Conservation (phyloP, 2,329 filamentous ascomycete genomes). For the Hypoxylon sp. region DNA sequence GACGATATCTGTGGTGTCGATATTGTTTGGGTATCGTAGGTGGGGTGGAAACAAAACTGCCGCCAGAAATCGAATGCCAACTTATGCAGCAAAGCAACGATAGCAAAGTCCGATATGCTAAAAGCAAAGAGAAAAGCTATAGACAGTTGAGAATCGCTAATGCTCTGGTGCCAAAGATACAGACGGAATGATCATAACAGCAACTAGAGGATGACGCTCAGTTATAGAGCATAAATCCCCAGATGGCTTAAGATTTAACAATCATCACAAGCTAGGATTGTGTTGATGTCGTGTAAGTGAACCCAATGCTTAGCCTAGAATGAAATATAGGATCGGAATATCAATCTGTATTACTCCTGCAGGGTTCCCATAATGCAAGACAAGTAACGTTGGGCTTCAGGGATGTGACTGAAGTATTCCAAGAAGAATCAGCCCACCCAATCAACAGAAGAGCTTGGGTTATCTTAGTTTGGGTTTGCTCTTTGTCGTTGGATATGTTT, state of each 20-base stretch:
- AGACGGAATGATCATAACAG: slow-evolving; percentile 1
- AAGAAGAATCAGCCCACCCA: neutral
- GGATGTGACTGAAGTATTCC: slow-evolving; percentile 1
- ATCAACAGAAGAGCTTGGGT: slow-evolving; percentile 17
- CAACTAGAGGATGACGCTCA: neutral
- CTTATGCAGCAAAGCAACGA: slow-evolving; percentile 1
- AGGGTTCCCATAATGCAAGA: slow-evolving; percentile 8
- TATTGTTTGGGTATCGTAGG: neutral
- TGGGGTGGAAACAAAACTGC: slow-evolving; percentile 17
- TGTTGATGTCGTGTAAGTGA: slow-evolving; percentile 20
- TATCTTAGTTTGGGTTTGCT: slow-evolving; percentile 10
- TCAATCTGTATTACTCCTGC: slow-evolving; percentile 28
- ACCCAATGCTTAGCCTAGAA: slow-evolving; percentile 10
- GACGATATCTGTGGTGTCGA: slow-evolving; percentile 10
- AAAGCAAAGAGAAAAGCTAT: slow-evolving; percentile 9
- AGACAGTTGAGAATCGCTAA: slow-evolving; percentile 17
- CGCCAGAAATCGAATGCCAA: slow-evolving; percentile 11
- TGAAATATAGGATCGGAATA: slow-evolving; percentile 5
- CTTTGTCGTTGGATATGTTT: slow-evolving; percentile 1
- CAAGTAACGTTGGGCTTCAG: neutral
- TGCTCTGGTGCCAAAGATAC: slow-evolving; percentile 7
- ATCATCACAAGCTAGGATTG: slow-evolving; percentile 19
- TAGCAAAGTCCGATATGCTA: neutral
- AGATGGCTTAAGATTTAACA: slow-evolving; percentile 11
- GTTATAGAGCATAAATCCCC: slow-evolving; percentile 15